These are phyloP conservation scores for Ceriops zippeliana DNA, from an alignment of 345 rosid genomes.

Conservation along the genomic window DNA sequence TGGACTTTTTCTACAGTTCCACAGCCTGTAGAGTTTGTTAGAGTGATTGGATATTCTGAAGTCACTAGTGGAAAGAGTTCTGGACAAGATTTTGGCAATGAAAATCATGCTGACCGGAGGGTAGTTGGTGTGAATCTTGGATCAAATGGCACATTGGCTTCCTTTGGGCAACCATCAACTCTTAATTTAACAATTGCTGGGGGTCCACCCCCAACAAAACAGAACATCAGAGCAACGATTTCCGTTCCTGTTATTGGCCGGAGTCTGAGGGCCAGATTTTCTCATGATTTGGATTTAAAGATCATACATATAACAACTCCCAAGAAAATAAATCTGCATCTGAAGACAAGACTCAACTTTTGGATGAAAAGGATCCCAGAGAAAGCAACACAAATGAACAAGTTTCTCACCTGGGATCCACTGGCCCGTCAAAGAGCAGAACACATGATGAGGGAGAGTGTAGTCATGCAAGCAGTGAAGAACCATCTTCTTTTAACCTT, in stretches of 20 bases:
- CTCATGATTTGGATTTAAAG: constrained; percentile 52
- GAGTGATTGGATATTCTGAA: constrained; percentile 62
- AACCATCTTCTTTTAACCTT: constrained; percentile 19
- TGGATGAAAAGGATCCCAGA: constrained; percentile 11
- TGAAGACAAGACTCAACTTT: constrained; percentile 19
- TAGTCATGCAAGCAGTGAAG: constrained; percentile 22
- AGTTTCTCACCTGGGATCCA: constrained; percentile 26
- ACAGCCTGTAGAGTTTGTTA: constrained; percentile 67
- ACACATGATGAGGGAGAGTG: constrained; percentile 19
- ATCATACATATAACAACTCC: constrained; percentile 23
- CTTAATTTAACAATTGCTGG: constrained; percentile 82
- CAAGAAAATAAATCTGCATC: constrained; percentile 31
- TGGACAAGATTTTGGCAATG: constrained; percentile 27
- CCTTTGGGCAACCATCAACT: constrained; percentile 33
- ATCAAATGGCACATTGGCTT: constrained; percentile 23
- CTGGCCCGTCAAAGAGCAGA: constrained; percentile 14
- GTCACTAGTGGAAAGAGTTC: constrained; percentile 30
- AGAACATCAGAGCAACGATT: constrained; percentile 84
- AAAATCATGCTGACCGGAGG: constrained; percentile 17
- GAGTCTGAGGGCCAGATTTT: constrained; percentile 69
- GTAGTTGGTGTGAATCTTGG: constrained; percentile 16
- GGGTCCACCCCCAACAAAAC: constrained; percentile 82
- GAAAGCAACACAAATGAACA: constrained; percentile 17
- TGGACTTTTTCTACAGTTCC: constrained; percentile 70
- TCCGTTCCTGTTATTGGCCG: constrained; percentile 74